A percentile compares a stretch with the other conserved stretches of the same genome.
Evolutionary conservation across 768 basidiomycete genomes (phyloP).

Genomic region (Amanita exitialis): DNA sequence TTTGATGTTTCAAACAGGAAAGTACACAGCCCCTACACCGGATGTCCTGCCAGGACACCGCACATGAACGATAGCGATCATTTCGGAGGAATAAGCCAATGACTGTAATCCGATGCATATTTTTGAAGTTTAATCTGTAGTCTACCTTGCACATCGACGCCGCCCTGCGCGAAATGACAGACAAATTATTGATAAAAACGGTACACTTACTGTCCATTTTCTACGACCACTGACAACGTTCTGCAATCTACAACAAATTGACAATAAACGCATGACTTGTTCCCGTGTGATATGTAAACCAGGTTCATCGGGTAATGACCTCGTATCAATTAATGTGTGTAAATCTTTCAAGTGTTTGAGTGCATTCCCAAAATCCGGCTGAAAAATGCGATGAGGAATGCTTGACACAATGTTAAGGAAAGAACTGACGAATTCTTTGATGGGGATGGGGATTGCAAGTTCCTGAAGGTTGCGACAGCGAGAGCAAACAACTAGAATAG

Average conservation of each 20-base stretch:
- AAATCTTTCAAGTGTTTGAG: constrained; percentile 27
- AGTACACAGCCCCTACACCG: too few species aligned
- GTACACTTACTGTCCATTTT: constrained; percentile 43
- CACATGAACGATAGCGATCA: not conserved
- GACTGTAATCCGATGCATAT: not conserved
- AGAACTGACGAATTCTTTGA: constrained; percentile 33
- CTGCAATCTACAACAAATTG: constrained; percentile 18
- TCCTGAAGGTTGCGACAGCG: constrained; percentile 36
- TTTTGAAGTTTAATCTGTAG: not conserved
- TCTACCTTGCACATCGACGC: not conserved
- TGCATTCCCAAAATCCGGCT: constrained; percentile 24
- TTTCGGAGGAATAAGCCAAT: not conserved
- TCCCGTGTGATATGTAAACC: constrained; percentile 8
- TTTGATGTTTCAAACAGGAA: too few species aligned
- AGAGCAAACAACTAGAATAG: constrained; percentile 29
- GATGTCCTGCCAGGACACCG: too few species aligned
- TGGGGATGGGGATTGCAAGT: constrained; percentile 39
- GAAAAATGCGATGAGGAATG: not conserved
- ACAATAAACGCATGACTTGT: constrained; percentile 15
- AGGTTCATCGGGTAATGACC: not conserved
- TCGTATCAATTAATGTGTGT: constrained; percentile 33
- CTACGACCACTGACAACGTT: constrained; percentile 40
- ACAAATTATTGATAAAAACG: not conserved
- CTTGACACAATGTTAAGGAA: not conserved
- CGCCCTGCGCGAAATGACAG: not conserved